These are phyloP conservation scores for Boeremia exigua DNA, from an alignment of 2,329 filamentous ascomycete species.

Conservation along the genomic window DNA sequence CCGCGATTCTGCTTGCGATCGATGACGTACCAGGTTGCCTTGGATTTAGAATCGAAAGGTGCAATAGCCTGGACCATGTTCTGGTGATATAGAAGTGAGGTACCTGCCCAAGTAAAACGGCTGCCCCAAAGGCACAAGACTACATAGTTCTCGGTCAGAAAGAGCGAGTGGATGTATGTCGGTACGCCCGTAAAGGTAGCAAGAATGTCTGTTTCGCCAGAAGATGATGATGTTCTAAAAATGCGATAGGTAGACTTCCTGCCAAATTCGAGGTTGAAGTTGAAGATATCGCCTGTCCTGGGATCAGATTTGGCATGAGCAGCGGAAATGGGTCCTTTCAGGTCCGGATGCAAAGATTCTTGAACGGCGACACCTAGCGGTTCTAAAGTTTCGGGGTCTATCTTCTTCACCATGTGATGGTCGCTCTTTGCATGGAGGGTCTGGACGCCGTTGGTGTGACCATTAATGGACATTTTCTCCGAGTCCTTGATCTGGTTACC, in stretches of 20 bases:
- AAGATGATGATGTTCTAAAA: slow-evolving; percentile 68
- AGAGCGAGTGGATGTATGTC: slow-evolving; percentile 85
- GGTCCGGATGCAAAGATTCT: slow-evolving; percentile 66
- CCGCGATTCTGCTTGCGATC: slow-evolving; percentile 69
- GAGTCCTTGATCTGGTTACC: slow-evolving; percentile 12
- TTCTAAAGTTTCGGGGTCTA: slow-evolving; percentile 75
- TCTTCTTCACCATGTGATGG: slow-evolving; percentile 60
- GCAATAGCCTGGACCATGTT: slow-evolving; percentile 74
- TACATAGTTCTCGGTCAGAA: slow-evolving; percentile 73
- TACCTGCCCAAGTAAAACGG: slow-evolving; percentile 63
- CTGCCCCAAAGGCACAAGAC: slow-evolving; percentile 75
- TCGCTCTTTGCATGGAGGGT: slow-evolving; percentile 68
- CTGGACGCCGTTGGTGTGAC: slow-evolving; percentile 50
- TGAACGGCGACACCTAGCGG: slow-evolving; percentile 71
- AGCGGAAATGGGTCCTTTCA: slow-evolving; percentile 71
- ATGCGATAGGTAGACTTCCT: slow-evolving; percentile 67
- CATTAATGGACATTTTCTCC: slow-evolving; percentile 23
- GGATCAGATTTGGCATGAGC: slow-evolving; percentile 77
- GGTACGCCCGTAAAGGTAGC: slow-evolving; percentile 66
- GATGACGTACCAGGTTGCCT: slow-evolving; percentile 75
- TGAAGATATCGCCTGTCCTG: slow-evolving; percentile 75
- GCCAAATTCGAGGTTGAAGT: slow-evolving; percentile 77
- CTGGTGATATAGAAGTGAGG: slow-evolving; percentile 67
- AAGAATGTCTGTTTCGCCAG: slow-evolving; percentile 72
- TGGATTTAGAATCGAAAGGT: slow-evolving; percentile 63